A percentile compares a stretch with the other conserved stretches of the same genome.
Evolutionary conservation across 345 rosid species (phyloP).

Genomic region (Gossypium turneri): DNA sequence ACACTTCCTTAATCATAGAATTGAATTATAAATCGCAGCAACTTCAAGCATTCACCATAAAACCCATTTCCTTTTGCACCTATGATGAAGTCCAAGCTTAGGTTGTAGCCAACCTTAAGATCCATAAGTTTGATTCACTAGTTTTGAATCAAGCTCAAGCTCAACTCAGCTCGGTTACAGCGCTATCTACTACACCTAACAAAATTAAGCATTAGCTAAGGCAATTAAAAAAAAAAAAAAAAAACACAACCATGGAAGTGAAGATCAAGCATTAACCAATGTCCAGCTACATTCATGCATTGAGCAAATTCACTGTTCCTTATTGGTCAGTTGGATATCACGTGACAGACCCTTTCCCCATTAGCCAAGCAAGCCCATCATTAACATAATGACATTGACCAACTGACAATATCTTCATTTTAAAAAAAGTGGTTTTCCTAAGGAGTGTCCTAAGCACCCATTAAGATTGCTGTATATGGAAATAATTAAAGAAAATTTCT

Average conservation of each 20-base stretch:
- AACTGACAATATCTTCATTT: neutral
- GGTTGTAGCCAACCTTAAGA: neutral
- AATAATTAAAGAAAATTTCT: neutral
- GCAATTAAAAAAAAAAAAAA: no score
- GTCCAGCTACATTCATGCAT: neutral
- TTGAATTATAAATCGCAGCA: neutral
- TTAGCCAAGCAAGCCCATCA: conserved; percentile 1
- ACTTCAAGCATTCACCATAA: neutral
- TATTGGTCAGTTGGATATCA: conserved; percentile 9
- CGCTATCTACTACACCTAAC: neutral
- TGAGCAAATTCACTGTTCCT: neutral
- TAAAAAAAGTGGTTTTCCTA: no score
- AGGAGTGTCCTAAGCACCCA: no score
- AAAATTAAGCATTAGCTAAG: neutral
- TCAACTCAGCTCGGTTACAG: neutral
- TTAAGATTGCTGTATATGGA: no score
- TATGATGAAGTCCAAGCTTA: neutral
- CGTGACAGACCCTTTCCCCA: neutral
- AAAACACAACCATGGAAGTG: no score
- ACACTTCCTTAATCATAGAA: no score
- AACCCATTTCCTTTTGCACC: no score
- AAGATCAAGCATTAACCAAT: neutral
- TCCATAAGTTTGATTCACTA: no score
- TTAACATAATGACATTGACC: conserved; percentile 1
- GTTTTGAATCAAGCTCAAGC: neutral